Base-by-base conservation (phyloP, 2,329 filamentous ascomycete genomes). In the Parascedosporium putredinis region DNA sequence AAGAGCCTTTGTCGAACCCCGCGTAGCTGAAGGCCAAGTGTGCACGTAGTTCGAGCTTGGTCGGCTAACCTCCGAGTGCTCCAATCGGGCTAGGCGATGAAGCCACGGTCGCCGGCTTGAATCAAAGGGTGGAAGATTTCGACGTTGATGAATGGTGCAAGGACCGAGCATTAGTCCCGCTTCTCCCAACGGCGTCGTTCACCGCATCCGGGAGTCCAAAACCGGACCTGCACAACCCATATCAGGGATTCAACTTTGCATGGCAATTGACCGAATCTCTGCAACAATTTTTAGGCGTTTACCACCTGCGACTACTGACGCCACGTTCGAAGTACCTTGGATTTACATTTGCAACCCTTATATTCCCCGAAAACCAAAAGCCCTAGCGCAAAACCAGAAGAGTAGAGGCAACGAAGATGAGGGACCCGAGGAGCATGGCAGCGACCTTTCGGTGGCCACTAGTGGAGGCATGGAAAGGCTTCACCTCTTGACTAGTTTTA, bases 321-420 rank as follows among this genome's bases (percentile, higher is more conserved):
- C 66, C 3, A 64, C 62, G 1, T 58, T 58, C 0, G 56, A 66
- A 1, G 70, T 74, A 2, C 75, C 75, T 0, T 93, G 86, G 84
- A 87, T 95, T 45, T 88, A 76, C 68, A 76, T 86, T 38, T 75
- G 74, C 48, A 88, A 88, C 61, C 84, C 83, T 0, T 75, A 75
- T 58, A 69, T 68, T 53, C 59, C 61, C 3, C 63, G 64, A 4
- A 64, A 64, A 14, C 55, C 59, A 42, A 69, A 62, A 51, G 53
- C 51, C 6, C 56, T 59, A 24, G 61, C 62, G 4, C 54, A 63
- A 31, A 68, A 62, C 49, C 67, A 69, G 52, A 51, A 53, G 12
- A 62, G 69, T 49, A 66, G 60, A 38, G 72, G 70, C 1, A 71
- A 73, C 49, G 71, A 74, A 55, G 67, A 76, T 47, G 74, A 76